Evolutionary conservation across 169 alveolate species (phyloP), one percentile per base, ranked within the genome.

Genomic region (Besnoitia besnoiti): DNA sequence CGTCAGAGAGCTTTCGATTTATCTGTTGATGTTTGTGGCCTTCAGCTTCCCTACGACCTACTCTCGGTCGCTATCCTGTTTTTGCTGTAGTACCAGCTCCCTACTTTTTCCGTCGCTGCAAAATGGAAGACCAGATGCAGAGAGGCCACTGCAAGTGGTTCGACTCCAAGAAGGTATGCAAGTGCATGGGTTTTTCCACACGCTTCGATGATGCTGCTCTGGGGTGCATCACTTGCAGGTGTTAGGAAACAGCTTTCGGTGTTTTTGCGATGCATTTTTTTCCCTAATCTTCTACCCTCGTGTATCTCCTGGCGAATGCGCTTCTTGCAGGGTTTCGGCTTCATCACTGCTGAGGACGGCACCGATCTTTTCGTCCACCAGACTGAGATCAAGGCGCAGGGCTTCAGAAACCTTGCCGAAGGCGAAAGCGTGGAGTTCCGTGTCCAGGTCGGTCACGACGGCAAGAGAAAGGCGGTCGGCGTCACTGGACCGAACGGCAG

Each of bases 81-180:
- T 21, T 21, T 30, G 75, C 5, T 19, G 16, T 24, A 37, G 50
- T 67, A 50, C 40, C 79, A 59, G 27, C 39, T 89, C 49, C 40
- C 73, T 10, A 47, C 79, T 89, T 85, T 42, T 85, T 55, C 77
- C 50, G 59, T 61, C 16, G 27, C 76, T 24, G 49, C 87, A 90
- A 90, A 62, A 90, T 90, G 93, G 61, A 87, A 30, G 93, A 80
- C 35, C 59, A 76, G 24, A 90, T 90, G 61, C 93, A 84, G 42
- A 93, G 93, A 49, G 97, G 97, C 79, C 95, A 87, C 90, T 96
- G 97, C 96, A 96, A 96, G 91, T 96, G 97, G 97, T 96, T 96
- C 93, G 95, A 96, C 89, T 93, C 97, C 30, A 94, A 82, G 91
- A 91, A 91, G 94, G 94, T 91, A 42, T 33, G 89, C 67, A n/a